Percentiles rank a stretch among this genome's conserved stretches.
These are phyloP conservation scores for Syncephalastrum sp. DNA, from an alignment of 371 early-diverging fungal species.

Conservation along the genomic window DNA sequence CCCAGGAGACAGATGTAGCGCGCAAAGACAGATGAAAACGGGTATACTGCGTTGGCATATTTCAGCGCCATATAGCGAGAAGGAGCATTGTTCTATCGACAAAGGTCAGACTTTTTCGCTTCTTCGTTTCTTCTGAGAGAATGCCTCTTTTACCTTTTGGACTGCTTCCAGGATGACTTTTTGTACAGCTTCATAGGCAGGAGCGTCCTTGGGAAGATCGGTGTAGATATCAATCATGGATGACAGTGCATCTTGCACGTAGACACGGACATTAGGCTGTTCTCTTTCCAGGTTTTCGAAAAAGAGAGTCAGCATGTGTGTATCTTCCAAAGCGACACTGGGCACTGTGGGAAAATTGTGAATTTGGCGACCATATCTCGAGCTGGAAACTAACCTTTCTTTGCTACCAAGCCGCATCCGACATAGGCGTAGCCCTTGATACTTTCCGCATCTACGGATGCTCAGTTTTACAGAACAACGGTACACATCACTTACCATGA, in stretches of 20 bases:
- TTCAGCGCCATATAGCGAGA: slow-evolving; percentile 63
- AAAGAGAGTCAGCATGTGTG: slow-evolving; percentile 59
- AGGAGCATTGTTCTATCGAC: slow-evolving; percentile 30
- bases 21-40: slow-evolving; percentile 69
- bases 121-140: neutral
- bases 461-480: neutral
- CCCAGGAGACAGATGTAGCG: slow-evolving; percentile 79
- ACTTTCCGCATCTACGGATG: slow-evolving; percentile 54
- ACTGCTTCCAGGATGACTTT: slow-evolving; percentile 55
- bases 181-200: slow-evolving; percentile 50
- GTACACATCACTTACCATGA: slow-evolving; percentile 23
- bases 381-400: slow-evolving; percentile 53
- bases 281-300: slow-evolving; percentile 72
- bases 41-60: slow-evolving; percentile 75
- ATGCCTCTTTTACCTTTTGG: slow-evolving; percentile 51
- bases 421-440: slow-evolving; percentile 87
- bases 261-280: slow-evolving; percentile 64
- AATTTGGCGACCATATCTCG: neutral
- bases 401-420: slow-evolving; percentile 73
- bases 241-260: slow-evolving; percentile 80
- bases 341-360: slow-evolving; percentile 57
- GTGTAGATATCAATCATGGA: slow-evolving; percentile 77
- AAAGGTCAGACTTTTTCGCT: neutral
- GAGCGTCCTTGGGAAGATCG: slow-evolving; percentile 31
- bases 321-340: slow-evolving; percentile 56